Percentiles rank a stretch among this genome's conserved stretches.
These are phyloP conservation scores for Lipomyces yamadae DNA, from an alignment of 805 yeast genomes.

Conservation along the genomic window DNA sequence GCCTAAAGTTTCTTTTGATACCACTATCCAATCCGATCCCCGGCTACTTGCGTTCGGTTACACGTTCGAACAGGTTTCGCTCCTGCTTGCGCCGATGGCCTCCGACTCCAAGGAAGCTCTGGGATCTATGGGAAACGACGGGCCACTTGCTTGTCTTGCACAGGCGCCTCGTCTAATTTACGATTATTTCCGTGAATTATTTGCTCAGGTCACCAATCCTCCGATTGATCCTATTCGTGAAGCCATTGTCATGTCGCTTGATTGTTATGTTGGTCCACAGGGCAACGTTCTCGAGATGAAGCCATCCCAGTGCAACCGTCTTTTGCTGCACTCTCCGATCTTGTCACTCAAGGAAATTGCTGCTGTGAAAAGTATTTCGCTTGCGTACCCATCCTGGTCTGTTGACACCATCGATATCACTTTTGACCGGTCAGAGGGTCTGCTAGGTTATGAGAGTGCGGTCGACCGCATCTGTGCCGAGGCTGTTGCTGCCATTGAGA, in stretches of 20 bases:
- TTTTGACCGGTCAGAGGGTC: constrained; percentile 79
- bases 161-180: constrained; percentile 88
- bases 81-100: constrained; percentile 93
- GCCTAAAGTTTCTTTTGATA: constrained; percentile 33
- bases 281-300: constrained; percentile 93
- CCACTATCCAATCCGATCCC: constrained; percentile 76
- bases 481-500: constrained; percentile 83
- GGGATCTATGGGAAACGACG: constrained; percentile 98
- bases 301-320: constrained; percentile 87
- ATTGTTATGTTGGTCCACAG: constrained; percentile 98
- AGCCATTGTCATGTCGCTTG: constrained; percentile 94
- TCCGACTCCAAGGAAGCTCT: constrained; percentile 87
- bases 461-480: constrained; percentile 85
- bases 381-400: constrained; percentile 85
- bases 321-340: constrained; percentile 81
- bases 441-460: constrained; percentile 81
- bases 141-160: constrained; percentile 91
- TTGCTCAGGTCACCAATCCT: constrained; percentile 98
- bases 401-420: constrained; percentile 85
- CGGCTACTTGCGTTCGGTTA: constrained; percentile 86
- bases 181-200: constrained; percentile 93
- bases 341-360: constrained; percentile 71
- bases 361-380: constrained; percentile 73
- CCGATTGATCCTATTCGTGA: constrained; percentile 99
- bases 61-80: constrained; percentile 87